Base-by-base conservation (phyloP, 1,284 basidiomycete genomes). In the Melanopsichium pennsylvanicum region DNA sequence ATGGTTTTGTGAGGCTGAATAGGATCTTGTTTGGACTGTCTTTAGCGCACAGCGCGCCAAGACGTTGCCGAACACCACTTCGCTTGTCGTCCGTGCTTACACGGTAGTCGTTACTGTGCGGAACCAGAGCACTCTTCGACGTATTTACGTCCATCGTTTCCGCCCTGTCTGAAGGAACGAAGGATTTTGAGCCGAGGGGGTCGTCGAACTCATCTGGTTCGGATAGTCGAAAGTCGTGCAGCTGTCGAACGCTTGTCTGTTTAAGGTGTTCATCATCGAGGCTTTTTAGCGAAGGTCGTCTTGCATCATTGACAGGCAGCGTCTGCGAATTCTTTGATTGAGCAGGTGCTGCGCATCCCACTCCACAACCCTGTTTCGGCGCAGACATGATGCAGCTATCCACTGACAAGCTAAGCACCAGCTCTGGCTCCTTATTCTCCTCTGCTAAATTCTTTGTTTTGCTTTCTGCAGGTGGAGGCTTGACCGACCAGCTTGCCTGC, bases 221-320 rank as follows among this genome's bases (percentile, higher is more conserved):
- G 2, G 35, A 52, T 1, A 29, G 50, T 9, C 55, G 41, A 26
- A 66, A 66, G 33, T 66, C 62, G 25, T 66, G 62, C 33, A 66
- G 23, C 37, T 66, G 62, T 4, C 48, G 50, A 16, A 66, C 62
- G 4, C 44, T 50, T 6, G 40, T 18, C 26, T 34, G 31, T 0
- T 19, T 15, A n/a, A 40, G n/a, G n/a, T n/a, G n/a, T 3, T 35
- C 45, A 5, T 44, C 35, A 5, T 16, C 7, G 9, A 34, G 3
- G 3, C 21, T 25, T n/a, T 22, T 21, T 5, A 31, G 15, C 3
- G 38, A 21, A 8, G 31, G 12, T 12, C 13, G 22, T 15, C 36
- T 19, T 2, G 33, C 21, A 9, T n/a, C 21, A 18, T 11, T 21
- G 9, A 27, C 26, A 5, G 7, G 5, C 7, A 21, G 23, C 19